Evolutionary conservation across 495 filamentous ascomycete species (phyloP), one percentile per base, ranked within the genome.

Genomic region (Aspergillus coremiiformis): DNA sequence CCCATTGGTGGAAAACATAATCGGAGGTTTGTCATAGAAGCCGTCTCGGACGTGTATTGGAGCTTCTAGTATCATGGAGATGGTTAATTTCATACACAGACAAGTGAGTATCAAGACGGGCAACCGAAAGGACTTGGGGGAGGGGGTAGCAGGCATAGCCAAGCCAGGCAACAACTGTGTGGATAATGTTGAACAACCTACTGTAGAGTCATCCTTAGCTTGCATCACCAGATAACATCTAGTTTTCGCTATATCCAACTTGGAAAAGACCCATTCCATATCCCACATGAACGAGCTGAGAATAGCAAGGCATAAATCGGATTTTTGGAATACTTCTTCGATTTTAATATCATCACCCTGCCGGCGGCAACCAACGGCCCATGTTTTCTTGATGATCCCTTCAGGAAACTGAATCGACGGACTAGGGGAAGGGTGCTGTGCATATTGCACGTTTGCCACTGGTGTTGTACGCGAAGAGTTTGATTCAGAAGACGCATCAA

Each of bases 281-380:
- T 96, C 87, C 84, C 89, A 90, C 58, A 92, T 78, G 53, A 85
- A 98, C 1, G 92, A 86, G 55, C 89, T 93, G 3, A 98, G 67
- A 1, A 97, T 78, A 0, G 90, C 93, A 19, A 89, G 71, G 17
- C 84, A 70, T 0, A 96, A 74, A 30, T 84, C 77, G 5, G 76
- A 63, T 35, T 78, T 80, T 62, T 94, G 85, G 0, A 98, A 66
- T 1, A 96, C 84, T 60, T 97, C 93, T 62, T 96, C 90, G 35
- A 98, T 82, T 57, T 83, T 94, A 59, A 97, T 89, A 49, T 95
- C 90, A 39, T 91, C 74, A 1, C 68, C 75, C 0, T 57, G 63
- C 23, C 88, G 73, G 0, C 70, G 64, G 39, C 75, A 74, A 4
- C 81, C 78, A 21, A 69, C 65, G 0, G 76, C 80, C 80, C 84